A percentile compares a stretch with the other conserved stretches of the same genome.
phyloP scores from a whole-genome alignment of 495 filamentous ascomycete species.

The Podospora anserina region DNA sequence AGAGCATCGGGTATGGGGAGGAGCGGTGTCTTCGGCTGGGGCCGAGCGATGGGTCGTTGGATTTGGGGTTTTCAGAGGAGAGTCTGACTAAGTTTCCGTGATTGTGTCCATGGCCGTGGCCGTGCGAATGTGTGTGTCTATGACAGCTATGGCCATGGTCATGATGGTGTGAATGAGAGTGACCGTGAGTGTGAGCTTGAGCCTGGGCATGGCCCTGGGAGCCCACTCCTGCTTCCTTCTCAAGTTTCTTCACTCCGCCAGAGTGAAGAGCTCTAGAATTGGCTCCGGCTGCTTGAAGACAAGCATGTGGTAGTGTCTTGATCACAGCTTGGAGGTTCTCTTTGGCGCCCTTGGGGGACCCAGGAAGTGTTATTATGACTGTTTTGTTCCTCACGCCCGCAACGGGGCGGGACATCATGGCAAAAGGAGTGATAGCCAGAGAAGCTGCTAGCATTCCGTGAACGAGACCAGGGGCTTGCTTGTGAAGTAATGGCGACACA shows the following conservation, averaged over 20 bases:
- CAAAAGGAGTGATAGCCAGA: slow-evolving; percentile 84
- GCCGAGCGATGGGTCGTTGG: slow-evolving; percentile 79
- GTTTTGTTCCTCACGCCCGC: slow-evolving; percentile 83
- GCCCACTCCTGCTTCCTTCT: slow-evolving; percentile 67
- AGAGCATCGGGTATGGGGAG: slow-evolving; percentile 90
- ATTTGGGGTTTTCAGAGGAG: slow-evolving; percentile 56
- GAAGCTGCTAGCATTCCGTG: slow-evolving; percentile 93
- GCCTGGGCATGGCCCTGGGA: slow-evolving; percentile 31
- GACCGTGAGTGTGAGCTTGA: slow-evolving; percentile 45
- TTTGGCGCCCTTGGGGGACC: slow-evolving; percentile 92
- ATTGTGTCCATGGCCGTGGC: slow-evolving; percentile 58
- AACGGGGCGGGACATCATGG: slow-evolving; percentile 94
- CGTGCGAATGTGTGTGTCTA: slow-evolving; percentile 53
- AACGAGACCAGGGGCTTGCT: slow-evolving; percentile 82
- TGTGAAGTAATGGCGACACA: slow-evolving; percentile 75
- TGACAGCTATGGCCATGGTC: slow-evolving; percentile 36
- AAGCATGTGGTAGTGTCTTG: slow-evolving; percentile 89
- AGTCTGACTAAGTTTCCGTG: slow-evolving; percentile 69
- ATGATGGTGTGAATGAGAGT: slow-evolving; percentile 54
- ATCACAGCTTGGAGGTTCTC: slow-evolving; percentile 94
- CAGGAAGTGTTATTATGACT: slow-evolving; percentile 86
- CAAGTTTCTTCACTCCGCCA: slow-evolving; percentile 78
- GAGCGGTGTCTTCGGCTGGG: slow-evolving; percentile 72
- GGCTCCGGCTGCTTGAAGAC: slow-evolving; percentile 77
- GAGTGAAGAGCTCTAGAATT: slow-evolving; percentile 78